Evolutionary conservation across 306 rosid species (phyloP).

Genomic region (Ceratonia siliqua): DNA sequence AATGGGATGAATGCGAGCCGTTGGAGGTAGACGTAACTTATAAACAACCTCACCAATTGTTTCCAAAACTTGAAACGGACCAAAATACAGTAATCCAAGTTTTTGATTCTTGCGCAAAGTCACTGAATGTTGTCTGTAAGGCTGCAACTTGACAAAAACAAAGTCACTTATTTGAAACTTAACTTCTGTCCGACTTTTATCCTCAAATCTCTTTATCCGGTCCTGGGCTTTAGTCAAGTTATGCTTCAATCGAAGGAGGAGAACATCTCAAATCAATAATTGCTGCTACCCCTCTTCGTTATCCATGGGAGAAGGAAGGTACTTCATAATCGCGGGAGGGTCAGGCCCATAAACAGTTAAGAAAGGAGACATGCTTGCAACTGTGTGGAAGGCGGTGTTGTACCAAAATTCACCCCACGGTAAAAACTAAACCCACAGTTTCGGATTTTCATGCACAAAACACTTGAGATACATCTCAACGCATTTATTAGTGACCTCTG

Average conservation of each 20-base stretch:
- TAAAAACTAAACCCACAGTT: neutral
- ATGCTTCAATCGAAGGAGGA: too few species aligned
- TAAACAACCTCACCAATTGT: neutral
- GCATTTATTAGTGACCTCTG: neutral
- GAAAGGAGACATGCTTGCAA: neutral
- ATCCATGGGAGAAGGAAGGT: too few species aligned
- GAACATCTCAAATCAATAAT: too few species aligned
- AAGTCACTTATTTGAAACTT: too few species aligned
- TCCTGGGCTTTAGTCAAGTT: neutral
- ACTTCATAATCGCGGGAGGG: neutral
- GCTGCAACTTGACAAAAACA: neutral
- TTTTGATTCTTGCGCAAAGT: neutral
- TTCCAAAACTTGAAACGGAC: neutral
- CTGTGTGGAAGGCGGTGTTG: too few species aligned
- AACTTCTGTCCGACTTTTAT: neutral
- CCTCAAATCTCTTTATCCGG: neutral
- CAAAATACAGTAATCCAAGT: neutral
- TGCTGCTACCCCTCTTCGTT: too few species aligned
- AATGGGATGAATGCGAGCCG: neutral
- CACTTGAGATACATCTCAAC: neutral
- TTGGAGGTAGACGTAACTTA: neutral
- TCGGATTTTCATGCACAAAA: neutral
- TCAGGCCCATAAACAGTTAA: neutral
- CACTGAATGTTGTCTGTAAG: neutral
- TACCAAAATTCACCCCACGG: neutral